Base-by-base conservation (phyloP, 768 basidiomycete genomes). In the Boletus huronensis region DNA sequence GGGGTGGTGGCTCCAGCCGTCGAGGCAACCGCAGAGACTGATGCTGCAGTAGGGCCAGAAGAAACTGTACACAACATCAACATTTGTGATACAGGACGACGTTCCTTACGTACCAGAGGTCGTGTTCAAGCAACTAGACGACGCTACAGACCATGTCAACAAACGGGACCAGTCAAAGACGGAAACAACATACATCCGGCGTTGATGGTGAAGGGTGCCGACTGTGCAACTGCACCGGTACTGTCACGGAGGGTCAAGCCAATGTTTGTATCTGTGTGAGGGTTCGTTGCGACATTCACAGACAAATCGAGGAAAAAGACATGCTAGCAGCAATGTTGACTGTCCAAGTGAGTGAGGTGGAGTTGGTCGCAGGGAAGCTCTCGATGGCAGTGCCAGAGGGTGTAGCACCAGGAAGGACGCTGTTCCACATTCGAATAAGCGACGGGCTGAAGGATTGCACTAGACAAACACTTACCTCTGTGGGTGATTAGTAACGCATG, bases 181-280 rank as follows among this genome's bases (percentile, higher is more conserved):
- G 23, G 14, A 43, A 40, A 13, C n/a, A 7, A 72, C 85, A 43
- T 73, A 88, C 88, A 36, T 47, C 83, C 77, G 7, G 71, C 0
- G 29, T 67, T 60, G 57, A 88, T 65, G 16, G 68, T 74, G 75
- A 90, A 77, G 3, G 81, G 31, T 6, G 78, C 87, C 3, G 79
- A 70, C 61, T 83, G 83, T 0, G 67, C 74, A 45, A 66, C 25
- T 0, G 21, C 0, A 62, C 92, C 91, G 31, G 72, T 80, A 52
- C 53, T 67, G 63, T 94, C 92, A 65, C 79, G 80, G 57, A 93
- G 55, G 13, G 72, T 75, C 28, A 92, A 66, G 48, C 81, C 84
- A 52, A 92, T 67, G 38, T 59, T 66, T 5, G 77, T 79, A n/a
- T 75, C 85, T 82, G 31, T 6, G 5, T 4, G 7, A 25, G 10